Evolutionary conservation across 306 rosid genomes (phyloP).

Genomic region (Vicia villosa): DNA sequence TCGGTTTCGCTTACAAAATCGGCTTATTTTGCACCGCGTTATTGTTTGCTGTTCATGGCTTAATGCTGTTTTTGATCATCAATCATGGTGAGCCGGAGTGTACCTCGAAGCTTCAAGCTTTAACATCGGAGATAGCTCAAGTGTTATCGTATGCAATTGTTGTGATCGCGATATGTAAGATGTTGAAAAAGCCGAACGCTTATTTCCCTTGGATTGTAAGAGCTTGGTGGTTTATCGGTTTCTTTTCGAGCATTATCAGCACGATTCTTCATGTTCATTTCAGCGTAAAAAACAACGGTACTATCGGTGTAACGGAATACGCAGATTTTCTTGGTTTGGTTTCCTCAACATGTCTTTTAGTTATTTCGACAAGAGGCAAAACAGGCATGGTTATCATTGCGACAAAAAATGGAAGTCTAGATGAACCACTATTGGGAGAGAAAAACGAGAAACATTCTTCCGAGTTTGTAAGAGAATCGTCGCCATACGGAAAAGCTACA

Average conservation of each 20-base stretch:
- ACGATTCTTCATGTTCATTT: conserved; percentile 49
- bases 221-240: conserved; percentile 84
- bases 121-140: conserved; percentile 59
- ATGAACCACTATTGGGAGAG: conserved; percentile 67
- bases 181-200: conserved; percentile 35
- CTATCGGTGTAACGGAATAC: conserved; percentile 50
- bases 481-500: conserved; percentile 70
- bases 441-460: conserved; percentile 41
- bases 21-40: conserved; percentile 55
- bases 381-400: conserved; percentile 48
- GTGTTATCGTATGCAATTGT: conserved; percentile 58
- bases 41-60: conserved; percentile 49
- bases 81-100: conserved; percentile 61
- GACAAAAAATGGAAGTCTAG: conserved; percentile 41
- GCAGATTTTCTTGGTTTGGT: conserved; percentile 59
- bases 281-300: conserved; percentile 35
- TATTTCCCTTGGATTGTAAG: conserved; percentile 75
- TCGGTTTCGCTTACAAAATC: conserved; percentile 52
- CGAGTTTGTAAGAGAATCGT: conserved; percentile 49
- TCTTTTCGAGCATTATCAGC: conserved; percentile 45
- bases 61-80: conserved; percentile 42
- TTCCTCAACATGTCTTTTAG: conserved; percentile 57
- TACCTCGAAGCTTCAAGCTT: conserved; percentile 38
- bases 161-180: conserved; percentile 43
- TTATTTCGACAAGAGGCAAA: conserved; percentile 62